Evolutionary conservation across 306 rosid genomes (phyloP).

Genomic region (Lupinus albus): DNA sequence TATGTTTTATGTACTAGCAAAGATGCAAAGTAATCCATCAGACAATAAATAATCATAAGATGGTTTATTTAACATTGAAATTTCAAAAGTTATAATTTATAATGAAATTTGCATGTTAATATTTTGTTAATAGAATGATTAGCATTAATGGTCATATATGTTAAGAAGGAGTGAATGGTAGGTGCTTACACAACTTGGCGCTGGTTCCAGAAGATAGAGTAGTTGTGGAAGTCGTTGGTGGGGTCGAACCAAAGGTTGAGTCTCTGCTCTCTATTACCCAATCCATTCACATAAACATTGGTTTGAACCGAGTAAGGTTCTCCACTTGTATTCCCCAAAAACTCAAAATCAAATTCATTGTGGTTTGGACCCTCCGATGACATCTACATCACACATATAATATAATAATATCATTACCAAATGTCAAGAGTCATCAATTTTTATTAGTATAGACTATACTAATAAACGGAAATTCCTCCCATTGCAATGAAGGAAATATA

Average conservation of each 20-base stretch:
- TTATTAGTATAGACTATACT: not conserved
- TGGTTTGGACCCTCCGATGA: slow-evolving; percentile 87
- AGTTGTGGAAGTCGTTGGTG: slow-evolving; percentile 71
- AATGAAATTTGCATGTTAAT: too few relatives aligned
- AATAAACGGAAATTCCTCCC: not conserved
- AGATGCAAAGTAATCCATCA: not conserved
- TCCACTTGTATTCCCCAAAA: slow-evolving; percentile 83
- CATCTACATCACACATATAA: slow-evolving; percentile 52
- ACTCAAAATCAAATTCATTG: slow-evolving; percentile 96
- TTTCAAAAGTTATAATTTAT: too few relatives aligned
- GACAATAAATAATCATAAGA: too few relatives aligned
- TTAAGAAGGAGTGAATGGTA: not conserved
- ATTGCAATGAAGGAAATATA: not conserved
- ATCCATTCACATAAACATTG: slow-evolving; percentile 83
- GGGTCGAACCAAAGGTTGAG: slow-evolving; percentile 95
- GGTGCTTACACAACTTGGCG: slow-evolving; percentile 86
- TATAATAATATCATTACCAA: not conserved
- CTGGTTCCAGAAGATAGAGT: slow-evolving; percentile 87
- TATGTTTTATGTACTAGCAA: too few relatives aligned
- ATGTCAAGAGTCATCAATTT: not conserved
- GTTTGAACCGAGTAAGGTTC: slow-evolving; percentile 93
- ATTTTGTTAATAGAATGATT: too few relatives aligned
- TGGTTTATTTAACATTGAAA: too few relatives aligned
- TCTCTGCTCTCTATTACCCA: slow-evolving; percentile 90
- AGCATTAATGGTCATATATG: not conserved